Evolutionary conservation across 805 yeast genomes (phyloP), one percentile per base, ranked within the genome.

Genomic region (Saturnispora zaruensis): DNA sequence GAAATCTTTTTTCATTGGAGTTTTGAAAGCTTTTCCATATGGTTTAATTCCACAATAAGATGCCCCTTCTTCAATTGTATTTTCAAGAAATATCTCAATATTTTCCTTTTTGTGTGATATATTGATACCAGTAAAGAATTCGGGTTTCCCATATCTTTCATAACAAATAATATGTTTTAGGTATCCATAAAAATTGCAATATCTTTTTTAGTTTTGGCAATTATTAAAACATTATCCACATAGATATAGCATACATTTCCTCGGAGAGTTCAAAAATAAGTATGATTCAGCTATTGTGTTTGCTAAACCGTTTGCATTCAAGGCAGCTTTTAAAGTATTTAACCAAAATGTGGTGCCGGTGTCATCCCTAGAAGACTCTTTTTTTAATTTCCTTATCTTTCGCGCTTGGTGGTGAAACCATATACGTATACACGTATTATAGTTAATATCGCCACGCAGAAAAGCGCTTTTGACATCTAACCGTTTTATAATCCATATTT

Each of bases 401-500:
- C 16, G 28, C 7, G 3, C 45, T 42, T 21, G n/a, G 13, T 5
- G 53, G 51, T 21, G 51, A 51, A 21, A 32, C 7, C 7, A 48
- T 25, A 16, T 47, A 53, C 5, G 46, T 7, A 26, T 26, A 26
- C 11, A 7, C 32, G n/a, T 36, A 6, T 42, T 30, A 28, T 44
- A 42, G 33, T 53, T 51, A 3, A 53, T 41, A 2, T 44, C 28
- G 11, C 53, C 54, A 30, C 49, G 49, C 2, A 49, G 30, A 28
- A 53, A 51, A n/a, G 50, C 53, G 40, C 28, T 51, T 14, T 51
- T 49, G 2, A 50, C 48, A 46, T 53, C 56, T 18, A 44, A n/a
- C 28, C 51, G 54, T 9, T 11, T 16, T 3, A 48, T 30, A 2
- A 23, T 2, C 41, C 48, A 51, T 4, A 18, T 9, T 3, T 48